Percentiles rank a stretch among this genome's conserved stretches.
Evolutionary conservation across 2,329 filamentous ascomycete genomes (phyloP).

Genomic region (Cordyceps pruinosa): DNA sequence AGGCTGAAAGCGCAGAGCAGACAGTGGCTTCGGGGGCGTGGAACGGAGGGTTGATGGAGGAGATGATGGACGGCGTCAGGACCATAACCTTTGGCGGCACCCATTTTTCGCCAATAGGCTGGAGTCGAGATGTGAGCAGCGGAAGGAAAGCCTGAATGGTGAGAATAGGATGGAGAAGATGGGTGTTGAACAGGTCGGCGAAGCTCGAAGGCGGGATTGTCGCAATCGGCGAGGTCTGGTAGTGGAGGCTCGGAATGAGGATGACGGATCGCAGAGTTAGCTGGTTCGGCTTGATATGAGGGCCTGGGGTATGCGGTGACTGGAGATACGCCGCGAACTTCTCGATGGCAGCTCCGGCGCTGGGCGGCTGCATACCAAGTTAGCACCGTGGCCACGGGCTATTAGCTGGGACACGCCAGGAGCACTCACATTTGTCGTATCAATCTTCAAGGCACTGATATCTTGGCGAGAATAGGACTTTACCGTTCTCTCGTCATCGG

Average conservation of each 20-base stretch:
- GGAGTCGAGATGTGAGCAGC: conserved; percentile 58
- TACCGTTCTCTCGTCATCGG: conserved; percentile 77
- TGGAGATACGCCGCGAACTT: conserved; percentile 66
- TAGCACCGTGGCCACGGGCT: background rate
- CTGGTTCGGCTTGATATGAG: conserved; percentile 67
- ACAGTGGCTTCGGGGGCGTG: conserved; percentile 81
- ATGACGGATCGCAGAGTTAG: conserved; percentile 74
- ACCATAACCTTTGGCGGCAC: conserved; percentile 62
- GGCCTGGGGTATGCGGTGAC: conserved; percentile 67
- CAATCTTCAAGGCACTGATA: conserved; percentile 73
- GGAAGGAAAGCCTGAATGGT: conserved; percentile 86
- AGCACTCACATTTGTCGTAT: conserved; percentile 66
- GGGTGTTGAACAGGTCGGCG: conserved; percentile 86
- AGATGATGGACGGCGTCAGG: conserved; percentile 72
- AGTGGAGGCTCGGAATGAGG: conserved; percentile 73
- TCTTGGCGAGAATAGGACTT: conserved; percentile 71
- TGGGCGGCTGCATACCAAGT: conserved; percentile 48
- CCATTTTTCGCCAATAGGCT: conserved; percentile 43
- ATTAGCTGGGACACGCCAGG: background rate
- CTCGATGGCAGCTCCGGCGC: conserved; percentile 61
- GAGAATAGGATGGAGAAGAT: conserved; percentile 81
- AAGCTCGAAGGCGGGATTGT: conserved; percentile 78
- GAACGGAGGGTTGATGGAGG: conserved; percentile 71
- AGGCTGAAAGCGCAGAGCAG: conserved; percentile 80
- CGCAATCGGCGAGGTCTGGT: conserved; percentile 76